phyloP scores from a whole-genome alignment of 2,329 filamentous ascomycete species.

The Cercospora sp. region DNA sequence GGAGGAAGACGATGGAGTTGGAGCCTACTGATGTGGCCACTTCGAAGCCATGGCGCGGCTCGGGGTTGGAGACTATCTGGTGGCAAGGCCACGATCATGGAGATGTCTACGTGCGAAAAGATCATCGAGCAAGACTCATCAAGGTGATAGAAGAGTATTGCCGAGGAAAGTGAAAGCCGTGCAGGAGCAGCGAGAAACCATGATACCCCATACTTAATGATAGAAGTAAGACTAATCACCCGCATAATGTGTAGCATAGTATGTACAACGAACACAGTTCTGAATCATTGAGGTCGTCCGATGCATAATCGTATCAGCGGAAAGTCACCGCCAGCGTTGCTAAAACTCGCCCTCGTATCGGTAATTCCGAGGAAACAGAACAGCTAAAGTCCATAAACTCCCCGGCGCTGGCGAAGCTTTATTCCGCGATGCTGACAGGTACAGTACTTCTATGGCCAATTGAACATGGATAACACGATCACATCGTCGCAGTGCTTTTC shows the following conservation, averaged over 20 bases:
- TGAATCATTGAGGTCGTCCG: background rate
- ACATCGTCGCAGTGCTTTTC: background rate
- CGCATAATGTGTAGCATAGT: background rate
- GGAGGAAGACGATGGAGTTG: slow-evolving; percentile 30
- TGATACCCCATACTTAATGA: background rate
- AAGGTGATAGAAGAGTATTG: slow-evolving; percentile 33
- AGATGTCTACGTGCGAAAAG: slow-evolving; percentile 55
- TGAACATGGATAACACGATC: background rate
- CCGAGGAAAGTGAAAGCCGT: background rate
- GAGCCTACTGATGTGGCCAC: slow-evolving; percentile 37
- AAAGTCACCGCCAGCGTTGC: background rate
- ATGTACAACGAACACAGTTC: background rate
- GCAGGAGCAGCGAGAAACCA: background rate
- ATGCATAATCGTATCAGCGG: background rate
- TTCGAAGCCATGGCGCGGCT: slow-evolving; percentile 36
- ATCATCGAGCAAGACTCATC: slow-evolving; percentile 30
- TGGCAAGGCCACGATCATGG: slow-evolving; percentile 64
- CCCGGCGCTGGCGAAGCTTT: background rate
- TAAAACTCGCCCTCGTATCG: background rate
- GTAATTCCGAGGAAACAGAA: background rate
- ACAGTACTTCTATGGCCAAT: background rate
- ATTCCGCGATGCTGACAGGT: background rate
- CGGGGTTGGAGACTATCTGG: slow-evolving; percentile 60
- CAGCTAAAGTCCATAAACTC: background rate
- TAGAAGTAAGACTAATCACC: background rate